Conservation (phyloP, 768 basidiomycete genomes). For the Lentinula sp. region DNA sequence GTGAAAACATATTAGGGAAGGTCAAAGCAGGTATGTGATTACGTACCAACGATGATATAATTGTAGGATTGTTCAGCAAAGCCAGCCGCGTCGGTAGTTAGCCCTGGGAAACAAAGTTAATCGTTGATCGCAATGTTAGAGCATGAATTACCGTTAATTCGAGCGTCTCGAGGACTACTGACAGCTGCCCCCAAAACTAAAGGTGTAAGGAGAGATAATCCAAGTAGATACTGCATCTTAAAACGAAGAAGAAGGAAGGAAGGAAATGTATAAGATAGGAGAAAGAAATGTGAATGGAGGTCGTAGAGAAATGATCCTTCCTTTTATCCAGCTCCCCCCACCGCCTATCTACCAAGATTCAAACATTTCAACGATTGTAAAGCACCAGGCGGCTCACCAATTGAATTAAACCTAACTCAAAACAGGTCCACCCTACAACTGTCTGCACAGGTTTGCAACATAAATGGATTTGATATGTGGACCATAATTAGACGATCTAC, state of each 20-base stretch:
- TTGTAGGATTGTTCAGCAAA: slow-evolving; percentile 2
- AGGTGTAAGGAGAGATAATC: not conserved
- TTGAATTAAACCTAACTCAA: not conserved
- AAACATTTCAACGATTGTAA: not conserved
- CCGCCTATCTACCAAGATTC: not conserved
- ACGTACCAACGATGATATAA: slow-evolving; percentile 1
- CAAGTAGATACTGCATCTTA: not conserved
- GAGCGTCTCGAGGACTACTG: not conserved
- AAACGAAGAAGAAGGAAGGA: not conserved
- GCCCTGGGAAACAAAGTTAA: not conserved
- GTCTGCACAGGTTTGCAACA: not conserved
- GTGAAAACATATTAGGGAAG: not conserved
- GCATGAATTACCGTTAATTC: not conserved
- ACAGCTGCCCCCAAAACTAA: not conserved
- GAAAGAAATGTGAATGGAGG: not conserved
- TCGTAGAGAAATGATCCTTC: not conserved
- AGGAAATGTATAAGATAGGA: not conserved
- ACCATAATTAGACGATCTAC: too few species aligned
- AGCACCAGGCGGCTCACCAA: not conserved
- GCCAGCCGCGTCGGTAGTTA: slow-evolving; percentile 2
- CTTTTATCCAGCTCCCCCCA: not conserved
- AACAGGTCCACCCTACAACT: not conserved
- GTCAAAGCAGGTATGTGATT: not conserved
- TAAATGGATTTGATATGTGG: not conserved
- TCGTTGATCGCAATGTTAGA: not conserved